Percentiles rank a stretch among this genome's conserved stretches.
Conservation (phyloP, 352 stramenopile species). For the Lagenidium sp. region DNA sequence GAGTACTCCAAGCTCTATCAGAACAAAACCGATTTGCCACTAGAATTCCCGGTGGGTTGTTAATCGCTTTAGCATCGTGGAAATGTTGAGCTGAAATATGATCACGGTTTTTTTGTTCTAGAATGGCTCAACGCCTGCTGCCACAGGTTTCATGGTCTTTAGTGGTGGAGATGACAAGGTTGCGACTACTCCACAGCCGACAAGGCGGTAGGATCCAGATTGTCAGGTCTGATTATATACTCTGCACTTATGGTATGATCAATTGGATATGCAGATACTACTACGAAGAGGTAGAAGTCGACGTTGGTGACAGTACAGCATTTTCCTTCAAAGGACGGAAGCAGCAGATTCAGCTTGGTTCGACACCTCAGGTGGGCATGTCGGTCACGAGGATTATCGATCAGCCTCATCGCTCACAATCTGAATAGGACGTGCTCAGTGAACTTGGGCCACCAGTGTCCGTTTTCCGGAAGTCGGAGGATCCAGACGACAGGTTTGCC, state of each 20-base stretch:
- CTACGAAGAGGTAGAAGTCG: slow-evolving; percentile 57
- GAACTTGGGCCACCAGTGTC: slow-evolving; percentile 66
- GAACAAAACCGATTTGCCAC: slow-evolving; percentile 63
- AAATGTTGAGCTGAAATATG: no score
- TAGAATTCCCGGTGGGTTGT: slow-evolving; percentile 64
- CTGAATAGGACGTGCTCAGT: slow-evolving; percentile 67
- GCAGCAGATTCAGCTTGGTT: slow-evolving; percentile 64
- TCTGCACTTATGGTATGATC: not conserved
- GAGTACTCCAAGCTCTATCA: slow-evolving; percentile 68
- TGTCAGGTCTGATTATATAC: not conserved
- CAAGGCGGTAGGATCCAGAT: slow-evolving; percentile 29
- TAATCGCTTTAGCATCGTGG: no score
- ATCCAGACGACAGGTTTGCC: slow-evolving; percentile 49
- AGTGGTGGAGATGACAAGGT: no score
- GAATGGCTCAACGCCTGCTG: slow-evolving; percentile 70
- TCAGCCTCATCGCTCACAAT: no score
- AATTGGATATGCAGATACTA: slow-evolving; percentile 33
- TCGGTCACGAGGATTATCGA: no score
- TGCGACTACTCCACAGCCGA: slow-evolving; percentile 31
- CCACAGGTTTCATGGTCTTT: slow-evolving; percentile 63
- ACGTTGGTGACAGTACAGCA: slow-evolving; percentile 30
- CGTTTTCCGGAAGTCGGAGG: slow-evolving; percentile 68
- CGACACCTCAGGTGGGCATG: slow-evolving; percentile 68
- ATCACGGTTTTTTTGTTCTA: slow-evolving; percentile 12
- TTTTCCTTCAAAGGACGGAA: slow-evolving; percentile 51